These are phyloP conservation scores for Penicillium angulare DNA, from an alignment of 495 filamentous ascomycete species.

Conservation along the genomic window DNA sequence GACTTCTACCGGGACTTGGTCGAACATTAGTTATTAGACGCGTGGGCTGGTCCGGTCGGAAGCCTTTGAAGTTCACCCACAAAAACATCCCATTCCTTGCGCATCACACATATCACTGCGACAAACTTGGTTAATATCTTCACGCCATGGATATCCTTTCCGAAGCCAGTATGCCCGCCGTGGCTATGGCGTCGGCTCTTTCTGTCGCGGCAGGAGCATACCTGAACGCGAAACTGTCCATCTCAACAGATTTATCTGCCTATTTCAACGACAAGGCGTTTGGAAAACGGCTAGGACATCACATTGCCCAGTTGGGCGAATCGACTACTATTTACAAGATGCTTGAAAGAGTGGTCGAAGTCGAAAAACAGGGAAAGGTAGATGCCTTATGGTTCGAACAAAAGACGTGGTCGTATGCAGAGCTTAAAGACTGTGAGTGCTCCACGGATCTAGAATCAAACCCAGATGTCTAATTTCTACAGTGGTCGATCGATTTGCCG, in stretches of 20 bases:
- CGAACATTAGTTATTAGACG: too few relatives aligned
- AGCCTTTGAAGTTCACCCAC: too few relatives aligned
- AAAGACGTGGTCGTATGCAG: constrained; percentile 48
- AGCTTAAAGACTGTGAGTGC: constrained; percentile 47
- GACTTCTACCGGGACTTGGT: not conserved
- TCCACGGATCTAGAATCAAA: not conserved
- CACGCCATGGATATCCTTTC: constrained; percentile 41
- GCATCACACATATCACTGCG: too few relatives aligned
- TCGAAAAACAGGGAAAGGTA: constrained; percentile 29
- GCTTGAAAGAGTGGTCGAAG: constrained; percentile 41
- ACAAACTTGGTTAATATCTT: too few relatives aligned
- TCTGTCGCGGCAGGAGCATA: constrained; percentile 45
- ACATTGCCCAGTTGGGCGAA: constrained; percentile 43
- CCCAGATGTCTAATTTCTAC: not conserved
- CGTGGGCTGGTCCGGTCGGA: too few relatives aligned
- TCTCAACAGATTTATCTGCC: constrained; percentile 41
- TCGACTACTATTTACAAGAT: constrained; percentile 44
- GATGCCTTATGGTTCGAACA: constrained; percentile 54
- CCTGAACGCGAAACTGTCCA: constrained; percentile 46
- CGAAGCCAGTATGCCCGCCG: constrained; percentile 32
- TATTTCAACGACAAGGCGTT: constrained; percentile 34
- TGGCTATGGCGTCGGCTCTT: constrained; percentile 39
- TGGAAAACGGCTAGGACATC: constrained; percentile 32
- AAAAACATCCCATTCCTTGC: too few relatives aligned
- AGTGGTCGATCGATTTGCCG: constrained; percentile 49